A percentile compares a stretch with the other conserved stretches of the same genome.
Conservation (phyloP, 306 rosid genomes). For the Glycine soja region DNA sequence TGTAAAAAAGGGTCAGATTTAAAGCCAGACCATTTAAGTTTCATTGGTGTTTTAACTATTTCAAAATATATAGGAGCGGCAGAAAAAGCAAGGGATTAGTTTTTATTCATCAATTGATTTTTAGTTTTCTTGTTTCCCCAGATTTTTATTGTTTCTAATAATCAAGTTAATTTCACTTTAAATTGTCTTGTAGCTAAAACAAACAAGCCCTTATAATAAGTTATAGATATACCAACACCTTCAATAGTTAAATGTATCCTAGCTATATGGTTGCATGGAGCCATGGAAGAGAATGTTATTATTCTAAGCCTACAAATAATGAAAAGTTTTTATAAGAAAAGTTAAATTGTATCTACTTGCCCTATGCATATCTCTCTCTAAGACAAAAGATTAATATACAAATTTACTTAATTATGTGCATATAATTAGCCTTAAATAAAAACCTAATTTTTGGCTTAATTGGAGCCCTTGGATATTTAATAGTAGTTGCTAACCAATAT, state of each 20-base stretch:
- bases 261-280: neutral
- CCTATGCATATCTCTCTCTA: neutral
- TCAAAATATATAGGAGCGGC: too few relatives aligned
- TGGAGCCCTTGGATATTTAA: neutral
- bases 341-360: neutral
- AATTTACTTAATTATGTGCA: neutral
- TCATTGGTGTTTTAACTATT: too few relatives aligned
- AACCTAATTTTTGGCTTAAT: neutral
- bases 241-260: neutral
- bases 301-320: neutral
- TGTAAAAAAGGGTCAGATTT: too few relatives aligned
- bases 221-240: neutral
- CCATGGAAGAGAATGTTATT: too few relatives aligned
- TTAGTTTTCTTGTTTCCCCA: neutral
- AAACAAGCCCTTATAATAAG: neutral
- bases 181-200: neutral
- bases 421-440: too few relatives aligned
- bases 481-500: neutral
- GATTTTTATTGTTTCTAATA: neutral
- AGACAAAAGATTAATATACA: neutral
- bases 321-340: neutral
- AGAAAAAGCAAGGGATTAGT: too few relatives aligned
- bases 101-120: neutral
- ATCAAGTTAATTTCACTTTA: neutral
- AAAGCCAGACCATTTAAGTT: too few relatives aligned